phyloP scores from a whole-genome alignment of 352 stramenopile species.

The Pythium phragmiticola region DNA sequence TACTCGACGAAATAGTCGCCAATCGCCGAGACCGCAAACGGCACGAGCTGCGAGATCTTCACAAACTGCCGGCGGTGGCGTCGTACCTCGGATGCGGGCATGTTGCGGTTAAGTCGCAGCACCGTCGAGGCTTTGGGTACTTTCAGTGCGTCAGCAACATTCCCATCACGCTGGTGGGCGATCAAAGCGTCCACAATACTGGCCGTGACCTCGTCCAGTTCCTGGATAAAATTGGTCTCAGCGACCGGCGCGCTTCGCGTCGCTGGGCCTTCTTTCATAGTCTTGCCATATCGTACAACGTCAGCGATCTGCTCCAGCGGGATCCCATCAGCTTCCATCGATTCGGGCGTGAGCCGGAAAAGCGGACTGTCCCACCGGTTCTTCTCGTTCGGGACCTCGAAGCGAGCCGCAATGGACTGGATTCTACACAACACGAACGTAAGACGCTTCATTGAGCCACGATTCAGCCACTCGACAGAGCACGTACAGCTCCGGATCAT shows the following conservation, averaged over 20 bases:
- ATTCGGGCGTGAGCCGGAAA: constrained; percentile 59
- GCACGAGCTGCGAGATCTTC: constrained; percentile 71
- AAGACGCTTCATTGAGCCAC: background rate
- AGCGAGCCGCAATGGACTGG: constrained; percentile 82
- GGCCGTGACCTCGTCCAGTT: constrained; percentile 58
- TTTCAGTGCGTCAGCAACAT: constrained; percentile 47
- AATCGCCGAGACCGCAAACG: constrained; percentile 50
- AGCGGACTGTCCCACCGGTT: constrained; percentile 94
- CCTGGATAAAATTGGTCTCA: constrained; percentile 73
- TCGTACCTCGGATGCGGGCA: constrained; percentile 58
- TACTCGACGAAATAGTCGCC: constrained; percentile 75
- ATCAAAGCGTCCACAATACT: constrained; percentile 61
- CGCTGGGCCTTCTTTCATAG: constrained; percentile 63
- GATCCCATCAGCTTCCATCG: constrained; percentile 36
- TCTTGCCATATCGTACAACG: constrained; percentile 60
- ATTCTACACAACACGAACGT: constrained; percentile 40
- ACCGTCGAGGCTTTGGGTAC: constrained; percentile 33
- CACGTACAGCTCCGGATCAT: constrained; percentile 53
- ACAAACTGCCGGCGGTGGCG: constrained; percentile 80
- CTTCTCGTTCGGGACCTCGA: constrained; percentile 89
- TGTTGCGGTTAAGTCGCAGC: constrained; percentile 44
- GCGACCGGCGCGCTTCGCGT: constrained; percentile 55
- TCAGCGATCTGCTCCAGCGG: constrained; percentile 54
- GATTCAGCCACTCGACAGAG: background rate
- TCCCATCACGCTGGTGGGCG: constrained; percentile 60